phyloP scores from a whole-genome alignment of 176 grass and related monocot genomes.

The Avena insularis region DNA sequence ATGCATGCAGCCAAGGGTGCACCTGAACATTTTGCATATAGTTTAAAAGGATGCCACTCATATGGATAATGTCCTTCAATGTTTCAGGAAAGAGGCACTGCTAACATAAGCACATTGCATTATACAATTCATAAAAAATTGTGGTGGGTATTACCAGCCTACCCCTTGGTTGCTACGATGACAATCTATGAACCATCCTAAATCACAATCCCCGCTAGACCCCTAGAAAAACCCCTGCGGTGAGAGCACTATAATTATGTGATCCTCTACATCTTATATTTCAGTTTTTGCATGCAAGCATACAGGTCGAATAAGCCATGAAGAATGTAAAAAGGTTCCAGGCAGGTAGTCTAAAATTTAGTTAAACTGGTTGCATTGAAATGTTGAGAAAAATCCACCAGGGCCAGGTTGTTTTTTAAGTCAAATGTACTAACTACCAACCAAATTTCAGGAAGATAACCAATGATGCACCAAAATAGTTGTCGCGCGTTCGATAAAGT shows the following conservation, averaged over 20 bases:
- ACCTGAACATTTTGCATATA: background rate
- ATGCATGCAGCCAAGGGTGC: background rate
- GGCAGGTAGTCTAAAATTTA: background rate
- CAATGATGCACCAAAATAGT: background rate
- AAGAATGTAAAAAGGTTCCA: background rate
- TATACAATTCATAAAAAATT: background rate
- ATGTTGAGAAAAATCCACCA: background rate
- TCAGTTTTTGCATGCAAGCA: background rate
- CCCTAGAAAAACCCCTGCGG: background rate
- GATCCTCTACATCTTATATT: background rate
- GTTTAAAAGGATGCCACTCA: background rate
- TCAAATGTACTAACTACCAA: background rate
- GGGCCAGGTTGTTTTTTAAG: background rate
- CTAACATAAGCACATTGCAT: background rate
- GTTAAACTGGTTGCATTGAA: background rate
- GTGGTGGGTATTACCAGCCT: background rate
- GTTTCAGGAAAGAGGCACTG: background rate
- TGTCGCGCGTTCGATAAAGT: background rate
- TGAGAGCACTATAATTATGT: background rate
- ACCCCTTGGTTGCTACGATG: background rate
- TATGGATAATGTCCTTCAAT: background rate
- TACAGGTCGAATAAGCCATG: background rate
- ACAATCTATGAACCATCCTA: background rate
- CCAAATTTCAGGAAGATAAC: background rate
- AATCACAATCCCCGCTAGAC: constrained; percentile 9